A percentile compares a stretch with the other conserved stretches of the same genome.
phyloP scores from a whole-genome alignment of 2,329 filamentous ascomycete species.

The Chaetomiaceae sp. region DNA sequence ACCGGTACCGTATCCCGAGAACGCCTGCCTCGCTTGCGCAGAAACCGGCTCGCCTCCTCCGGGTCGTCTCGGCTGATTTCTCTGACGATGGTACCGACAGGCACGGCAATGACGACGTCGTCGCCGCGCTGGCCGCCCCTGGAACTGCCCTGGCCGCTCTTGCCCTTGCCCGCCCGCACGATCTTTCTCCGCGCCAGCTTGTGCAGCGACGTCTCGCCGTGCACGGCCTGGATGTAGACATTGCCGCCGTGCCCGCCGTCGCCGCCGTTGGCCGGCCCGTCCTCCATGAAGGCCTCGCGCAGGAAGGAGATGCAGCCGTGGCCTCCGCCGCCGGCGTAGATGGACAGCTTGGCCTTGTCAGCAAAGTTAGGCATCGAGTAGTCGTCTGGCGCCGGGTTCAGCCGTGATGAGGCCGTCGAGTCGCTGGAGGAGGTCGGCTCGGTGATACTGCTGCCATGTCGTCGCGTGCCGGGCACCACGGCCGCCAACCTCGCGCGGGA shows the following conservation, averaged over 20 bases:
- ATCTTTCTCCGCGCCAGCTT: constrained; percentile 76
- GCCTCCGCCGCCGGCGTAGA: constrained; percentile 76
- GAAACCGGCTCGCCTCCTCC: constrained; percentile 54
- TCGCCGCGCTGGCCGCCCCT: constrained; percentile 73
- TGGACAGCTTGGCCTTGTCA: constrained; percentile 72
- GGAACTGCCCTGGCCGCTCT: constrained; percentile 68
- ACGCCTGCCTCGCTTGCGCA: constrained; percentile 8
- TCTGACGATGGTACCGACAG: constrained; percentile 83
- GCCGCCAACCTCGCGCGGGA: constrained; percentile 18
- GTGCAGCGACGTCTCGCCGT: constrained; percentile 86
- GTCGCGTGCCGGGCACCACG: constrained; percentile 14
- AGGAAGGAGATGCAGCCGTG: constrained; percentile 93
- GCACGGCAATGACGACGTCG: constrained; percentile 82
- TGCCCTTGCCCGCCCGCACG: constrained; percentile 68
- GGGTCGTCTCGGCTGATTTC: constrained; percentile 78
- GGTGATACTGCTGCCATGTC: constrained; percentile 22
- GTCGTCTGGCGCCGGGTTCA: constrained; percentile 78
- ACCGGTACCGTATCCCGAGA: constrained; percentile 5
- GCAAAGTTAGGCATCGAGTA: constrained; percentile 79
- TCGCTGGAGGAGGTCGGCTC: constrained; percentile 28
- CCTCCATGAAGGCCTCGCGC: constrained; percentile 80
- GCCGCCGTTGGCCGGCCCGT: constrained; percentile 89
- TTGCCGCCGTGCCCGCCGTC: constrained; percentile 89
- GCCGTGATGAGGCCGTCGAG: constrained; percentile 41
- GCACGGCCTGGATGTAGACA: constrained; percentile 88